phyloP scores from a whole-genome alignment of 2,329 filamentous ascomycete species.

The Xylariaceae sp. region DNA sequence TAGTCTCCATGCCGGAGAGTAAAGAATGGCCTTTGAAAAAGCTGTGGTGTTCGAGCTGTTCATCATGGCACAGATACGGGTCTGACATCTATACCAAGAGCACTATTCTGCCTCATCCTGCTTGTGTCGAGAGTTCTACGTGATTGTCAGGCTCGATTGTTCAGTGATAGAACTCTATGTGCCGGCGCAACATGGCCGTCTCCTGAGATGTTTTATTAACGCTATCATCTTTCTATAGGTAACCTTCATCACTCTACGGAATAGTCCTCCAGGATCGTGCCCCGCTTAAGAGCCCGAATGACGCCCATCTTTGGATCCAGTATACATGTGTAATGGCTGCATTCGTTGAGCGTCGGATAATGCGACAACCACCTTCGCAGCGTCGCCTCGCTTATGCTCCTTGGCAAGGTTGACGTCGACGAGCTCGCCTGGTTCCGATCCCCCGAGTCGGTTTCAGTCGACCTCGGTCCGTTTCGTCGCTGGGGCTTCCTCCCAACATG shows the following conservation, averaged over 20 bases:
- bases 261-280: background rate
- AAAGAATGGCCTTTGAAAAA: slow-evolving; percentile 56
- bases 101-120: background rate
- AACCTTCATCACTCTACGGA: background rate
- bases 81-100: slow-evolving; percentile 44
- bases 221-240: background rate
- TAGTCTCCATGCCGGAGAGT: slow-evolving; percentile 60
- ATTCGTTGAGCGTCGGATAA: slow-evolving; percentile 55
- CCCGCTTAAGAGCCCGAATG: slow-evolving; percentile 41
- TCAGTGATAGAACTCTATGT: background rate
- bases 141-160: background rate
- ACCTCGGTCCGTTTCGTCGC: slow-evolving; percentile 7
- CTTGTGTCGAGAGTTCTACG: background rate
- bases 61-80: slow-evolving; percentile 66
- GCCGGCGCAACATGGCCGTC: too few relatives aligned
- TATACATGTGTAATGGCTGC: slow-evolving; percentile 56
- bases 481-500: slow-evolving; percentile 24
- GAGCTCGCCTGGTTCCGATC: too few relatives aligned
- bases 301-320: slow-evolving; percentile 52
- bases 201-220: background rate
- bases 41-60: slow-evolving; percentile 54
- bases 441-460: background rate
- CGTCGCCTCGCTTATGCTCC: slow-evolving; percentile 29
- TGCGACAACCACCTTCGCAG: slow-evolving; percentile 47
- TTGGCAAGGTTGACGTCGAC: background rate